phyloP scores from a whole-genome alignment of 805 yeast genomes.

The Candida lessepsii region DNA sequence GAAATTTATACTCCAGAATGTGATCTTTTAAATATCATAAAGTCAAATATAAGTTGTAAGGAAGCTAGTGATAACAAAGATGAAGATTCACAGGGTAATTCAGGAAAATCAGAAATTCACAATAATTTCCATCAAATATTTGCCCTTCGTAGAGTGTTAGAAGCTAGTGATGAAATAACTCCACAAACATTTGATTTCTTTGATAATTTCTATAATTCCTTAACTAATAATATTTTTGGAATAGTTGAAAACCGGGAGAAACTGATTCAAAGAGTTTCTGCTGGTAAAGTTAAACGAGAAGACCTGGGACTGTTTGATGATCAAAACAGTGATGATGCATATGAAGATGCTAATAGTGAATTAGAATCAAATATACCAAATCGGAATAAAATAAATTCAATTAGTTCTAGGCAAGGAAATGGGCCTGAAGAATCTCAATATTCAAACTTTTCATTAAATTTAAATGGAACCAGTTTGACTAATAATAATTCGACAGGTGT shows the following conservation, averaged over 20 bases:
- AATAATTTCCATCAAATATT: slow-evolving; percentile 3
- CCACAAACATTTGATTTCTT: slow-evolving; percentile 3
- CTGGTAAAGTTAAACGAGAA: not conserved
- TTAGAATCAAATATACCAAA: too few relatives aligned
- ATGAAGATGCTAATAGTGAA: too few relatives aligned
- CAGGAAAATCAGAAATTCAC: not conserved
- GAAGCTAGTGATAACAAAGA: not conserved
- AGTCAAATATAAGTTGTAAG: slow-evolving; percentile 5
- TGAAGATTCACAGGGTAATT: not conserved
- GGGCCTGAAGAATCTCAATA: too few relatives aligned
- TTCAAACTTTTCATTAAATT: not conserved
- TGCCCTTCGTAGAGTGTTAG: slow-evolving; percentile 3
- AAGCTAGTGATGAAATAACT: not conserved
- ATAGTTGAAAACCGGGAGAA: slow-evolving; percentile 3
- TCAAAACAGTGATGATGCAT: too few relatives aligned
- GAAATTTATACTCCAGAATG: not conserved
- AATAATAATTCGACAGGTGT: not conserved
- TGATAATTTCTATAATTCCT: slow-evolving; percentile 10
- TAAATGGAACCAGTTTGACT: too few relatives aligned
- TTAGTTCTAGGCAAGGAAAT: slow-evolving; percentile 1
- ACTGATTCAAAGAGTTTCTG: not conserved
- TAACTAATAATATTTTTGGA: slow-evolving; percentile 5
- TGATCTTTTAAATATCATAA: slow-evolving; percentile 6
- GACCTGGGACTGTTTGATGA: too few relatives aligned
- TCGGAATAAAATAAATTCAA: not conserved